Evolutionary conservation across 2,329 filamentous ascomycete species (phyloP).

Genomic region (Xylaria sp.): DNA sequence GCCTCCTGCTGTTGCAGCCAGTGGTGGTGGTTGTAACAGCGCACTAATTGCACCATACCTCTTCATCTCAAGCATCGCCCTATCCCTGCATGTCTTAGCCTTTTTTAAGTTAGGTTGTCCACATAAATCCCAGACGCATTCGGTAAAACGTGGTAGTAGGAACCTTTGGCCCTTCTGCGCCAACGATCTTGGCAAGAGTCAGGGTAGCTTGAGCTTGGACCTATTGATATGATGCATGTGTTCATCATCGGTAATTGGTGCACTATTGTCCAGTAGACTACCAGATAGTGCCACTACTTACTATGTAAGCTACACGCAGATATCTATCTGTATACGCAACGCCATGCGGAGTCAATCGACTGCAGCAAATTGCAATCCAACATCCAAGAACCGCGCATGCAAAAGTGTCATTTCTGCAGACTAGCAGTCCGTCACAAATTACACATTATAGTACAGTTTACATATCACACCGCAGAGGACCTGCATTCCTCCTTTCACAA

Average conservation of each 20-base stretch:
- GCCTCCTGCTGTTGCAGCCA: not conserved
- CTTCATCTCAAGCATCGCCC: not conserved
- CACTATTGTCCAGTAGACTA: no score
- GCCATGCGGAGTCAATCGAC: not conserved
- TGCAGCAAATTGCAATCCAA: not conserved
- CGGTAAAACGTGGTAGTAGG: conserved; percentile 16
- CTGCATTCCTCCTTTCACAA: conserved; percentile 17
- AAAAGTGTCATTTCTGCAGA: not conserved
- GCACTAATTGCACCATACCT: not conserved
- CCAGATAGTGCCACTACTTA: no score
- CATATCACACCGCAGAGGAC: conserved; percentile 16
- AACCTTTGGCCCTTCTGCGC: not conserved
- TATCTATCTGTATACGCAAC: not conserved
- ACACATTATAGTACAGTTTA: conserved; percentile 10
- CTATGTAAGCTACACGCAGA: not conserved
- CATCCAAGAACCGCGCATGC: not conserved
- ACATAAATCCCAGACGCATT: not conserved
- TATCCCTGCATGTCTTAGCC: not conserved
- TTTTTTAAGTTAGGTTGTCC: not conserved
- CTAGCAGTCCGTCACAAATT: conserved; percentile 15
- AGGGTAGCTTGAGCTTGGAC: conserved; percentile 35
- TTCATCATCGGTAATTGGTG: no score
- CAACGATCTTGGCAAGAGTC: not conserved
- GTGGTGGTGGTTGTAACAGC: not conserved
- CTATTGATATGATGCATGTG: not conserved